phyloP scores from a whole-genome alignment of 345 rosid species.

The Kandelia obovata region DNA sequence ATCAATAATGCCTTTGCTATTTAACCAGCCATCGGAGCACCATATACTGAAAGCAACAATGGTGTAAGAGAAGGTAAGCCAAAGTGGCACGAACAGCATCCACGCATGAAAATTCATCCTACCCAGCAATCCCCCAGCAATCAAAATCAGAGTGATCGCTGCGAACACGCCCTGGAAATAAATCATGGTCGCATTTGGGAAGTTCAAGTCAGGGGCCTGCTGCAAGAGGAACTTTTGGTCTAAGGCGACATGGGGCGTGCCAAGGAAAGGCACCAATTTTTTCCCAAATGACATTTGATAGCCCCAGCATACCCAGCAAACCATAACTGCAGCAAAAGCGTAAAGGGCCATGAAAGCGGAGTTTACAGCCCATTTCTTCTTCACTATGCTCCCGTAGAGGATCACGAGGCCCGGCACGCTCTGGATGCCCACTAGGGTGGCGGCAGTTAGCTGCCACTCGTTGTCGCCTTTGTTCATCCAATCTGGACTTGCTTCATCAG shows the following conservation, averaged over 20 bases:
- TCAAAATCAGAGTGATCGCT: slow-evolving; percentile 19
- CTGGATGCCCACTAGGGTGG: slow-evolving; percentile 22
- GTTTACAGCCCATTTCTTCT: slow-evolving; percentile 25
- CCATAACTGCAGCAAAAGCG: slow-evolving; percentile 20
- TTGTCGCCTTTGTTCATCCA: slow-evolving; percentile 26
- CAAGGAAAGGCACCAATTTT: slow-evolving; percentile 13
- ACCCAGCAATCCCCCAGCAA: slow-evolving; percentile 13
- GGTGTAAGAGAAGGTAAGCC: slow-evolving; percentile 48
- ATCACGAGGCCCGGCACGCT: slow-evolving; percentile 22
- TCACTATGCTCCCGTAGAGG: slow-evolving; percentile 17
- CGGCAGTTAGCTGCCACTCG: slow-evolving; percentile 24
- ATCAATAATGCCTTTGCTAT: slow-evolving; percentile 36
- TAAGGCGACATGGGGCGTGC: slow-evolving; percentile 8
- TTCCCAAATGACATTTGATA: slow-evolving; percentile 19
- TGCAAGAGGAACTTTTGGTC: slow-evolving; percentile 8
- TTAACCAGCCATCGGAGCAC: slow-evolving; percentile 33
- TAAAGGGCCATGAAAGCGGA: slow-evolving; percentile 20
- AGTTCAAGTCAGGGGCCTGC: slow-evolving; percentile 6
- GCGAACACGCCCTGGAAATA: slow-evolving; percentile 19
- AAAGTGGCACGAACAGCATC: slow-evolving; percentile 50
- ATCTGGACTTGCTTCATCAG: slow-evolving; percentile 3
- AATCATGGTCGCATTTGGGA: slow-evolving; percentile 20
- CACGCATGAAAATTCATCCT: slow-evolving; percentile 36
- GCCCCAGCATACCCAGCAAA: slow-evolving; percentile 21
- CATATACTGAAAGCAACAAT: slow-evolving; percentile 41